Evolutionary conservation across 345 rosid species (phyloP), one percentile per base, ranked within the genome.

Genomic region (Eucalyptus brandiana): DNA sequence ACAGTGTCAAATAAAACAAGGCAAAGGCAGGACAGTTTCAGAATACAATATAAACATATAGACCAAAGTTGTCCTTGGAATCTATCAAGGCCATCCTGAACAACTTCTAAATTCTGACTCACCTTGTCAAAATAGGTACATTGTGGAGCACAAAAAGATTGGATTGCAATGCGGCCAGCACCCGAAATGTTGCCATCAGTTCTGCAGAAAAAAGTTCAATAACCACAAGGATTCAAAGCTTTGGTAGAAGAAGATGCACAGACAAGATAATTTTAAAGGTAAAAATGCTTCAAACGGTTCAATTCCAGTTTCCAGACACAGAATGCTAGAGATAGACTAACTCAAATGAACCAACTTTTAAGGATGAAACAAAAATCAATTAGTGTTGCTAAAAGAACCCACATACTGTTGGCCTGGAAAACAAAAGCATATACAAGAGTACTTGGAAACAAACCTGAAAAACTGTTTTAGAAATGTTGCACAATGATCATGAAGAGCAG

Each of bases 81-180:
- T 37, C 37, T 47, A 65, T 67, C 48, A 67, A 53, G 81, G 88
- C 85, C 62, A 67, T 72, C 50, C 81, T 69, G 42, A 87, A 10
- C 49, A n/a, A 87, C 62, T 67, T 42, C 53, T 42, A 30, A 87
- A 12, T 56, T 16, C 40, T 18, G 53, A 19, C 4, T 87, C 72
- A 96, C 99, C 98, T 87, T 93, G 88, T 92, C 93, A 88, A 96
- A 96, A 90, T 93, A 92, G 86, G 90, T 94, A 92, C 98, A 97
- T 81, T 96, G 96, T 80, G 98, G 98, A 91, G 98, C 95, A 95
- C 97, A 95, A 87, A 98, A 92, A 67, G 99, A 96, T 90, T 97
- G 99, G 90, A 98, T 95, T 54, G 97, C 98, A 51, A 98, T 96
- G 58, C 97, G 98, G 81, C 96, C 96, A 86, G 91, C 87, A 87